Evolutionary conservation across 805 yeast species (phyloP), one percentile per base, ranked within the genome.

Genomic region (Millerozyma miso): DNA sequence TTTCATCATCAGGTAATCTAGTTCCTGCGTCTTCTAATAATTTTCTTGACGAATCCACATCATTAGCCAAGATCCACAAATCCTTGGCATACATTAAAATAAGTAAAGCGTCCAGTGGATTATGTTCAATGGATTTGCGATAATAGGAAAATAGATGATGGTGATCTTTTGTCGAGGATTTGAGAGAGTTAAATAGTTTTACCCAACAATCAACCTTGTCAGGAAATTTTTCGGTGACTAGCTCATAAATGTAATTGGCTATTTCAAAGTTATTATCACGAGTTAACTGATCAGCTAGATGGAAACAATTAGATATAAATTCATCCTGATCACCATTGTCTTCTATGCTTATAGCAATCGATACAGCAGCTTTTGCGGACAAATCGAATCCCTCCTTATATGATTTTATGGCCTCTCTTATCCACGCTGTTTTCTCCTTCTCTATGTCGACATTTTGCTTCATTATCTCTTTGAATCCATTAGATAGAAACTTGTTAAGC

Each of bases 11-110:
- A 1, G 83, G 76, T 6, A 76, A 60, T 2, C 50, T 41, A 3
- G 63, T 54, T 35, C 76, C 56, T 0, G 85, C 84, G 12, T 68
- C 62, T 2, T 65, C 55, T 4, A 89, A 62, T 3, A 86, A 75
- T 1, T 55, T 51, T 40, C 81, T 65, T 0, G 96, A 85, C 3
- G 67, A 74, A 1, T 56, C 62, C 1, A 74, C 52, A 50, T 84
- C 79, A 1, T 66, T 55, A 2, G 63, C 72, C 18, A 66, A 43
- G 35, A 64, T 60, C 83, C 88, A 80, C 40, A 74, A 67, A 51
- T 85, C 90, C 50, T 83, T 83, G 0, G 95, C 85, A 54, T 78
- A 87, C 80, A 83, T 77, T 40, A 88, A 60, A 62, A 79, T 74
- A 35, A 88, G 69, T 10, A 74, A 54, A 32, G 77, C 79, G 23